A percentile compares a stretch with the other conserved stretches of the same genome.
Evolutionary conservation across 1,284 basidiomycete genomes (phyloP).

Genomic region (Ustilago hordei): DNA sequence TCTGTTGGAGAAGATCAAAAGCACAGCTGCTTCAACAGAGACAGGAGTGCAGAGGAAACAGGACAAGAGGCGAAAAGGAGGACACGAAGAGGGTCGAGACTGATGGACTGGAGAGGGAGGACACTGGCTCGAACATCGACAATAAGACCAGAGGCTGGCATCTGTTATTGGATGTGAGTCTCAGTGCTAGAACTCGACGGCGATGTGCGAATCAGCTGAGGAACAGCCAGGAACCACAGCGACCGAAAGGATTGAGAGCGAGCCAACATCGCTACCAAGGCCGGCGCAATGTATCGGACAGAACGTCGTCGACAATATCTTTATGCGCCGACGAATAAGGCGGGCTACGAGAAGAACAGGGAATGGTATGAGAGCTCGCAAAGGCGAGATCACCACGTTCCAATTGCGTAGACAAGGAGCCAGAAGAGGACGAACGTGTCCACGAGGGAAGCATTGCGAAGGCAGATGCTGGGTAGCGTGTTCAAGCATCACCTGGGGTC

Average conservation of each 20-base stretch:
- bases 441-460: constrained; percentile 9
- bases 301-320: constrained; percentile 2
- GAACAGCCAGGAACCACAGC: background rate
- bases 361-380: background rate
- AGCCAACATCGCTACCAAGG: constrained; percentile 24
- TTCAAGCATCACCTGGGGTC: constrained; percentile 5
- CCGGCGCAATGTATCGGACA: constrained; percentile 7
- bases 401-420: background rate
- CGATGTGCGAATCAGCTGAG: background rate
- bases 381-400: background rate
- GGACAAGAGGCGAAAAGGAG: background rate
- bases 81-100: background rate
- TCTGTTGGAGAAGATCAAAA: background rate
- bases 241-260: constrained; percentile 21
- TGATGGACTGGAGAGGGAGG: background rate
- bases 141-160: background rate
- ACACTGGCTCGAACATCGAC: constrained; percentile 2
- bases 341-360: background rate
- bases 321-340: background rate
- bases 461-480: constrained; percentile 26
- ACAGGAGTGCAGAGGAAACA: background rate
- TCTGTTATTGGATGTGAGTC: constrained; percentile 3
- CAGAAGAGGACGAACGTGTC: constrained; percentile 1
- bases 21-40: background rate
- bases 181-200: constrained; percentile 4